A percentile compares a stretch with the other conserved stretches of the same genome.
These are phyloP conservation scores for Hyparrhenia diplandra DNA, from an alignment of 176 grass and related monocot genomes.

Conservation along the genomic window DNA sequence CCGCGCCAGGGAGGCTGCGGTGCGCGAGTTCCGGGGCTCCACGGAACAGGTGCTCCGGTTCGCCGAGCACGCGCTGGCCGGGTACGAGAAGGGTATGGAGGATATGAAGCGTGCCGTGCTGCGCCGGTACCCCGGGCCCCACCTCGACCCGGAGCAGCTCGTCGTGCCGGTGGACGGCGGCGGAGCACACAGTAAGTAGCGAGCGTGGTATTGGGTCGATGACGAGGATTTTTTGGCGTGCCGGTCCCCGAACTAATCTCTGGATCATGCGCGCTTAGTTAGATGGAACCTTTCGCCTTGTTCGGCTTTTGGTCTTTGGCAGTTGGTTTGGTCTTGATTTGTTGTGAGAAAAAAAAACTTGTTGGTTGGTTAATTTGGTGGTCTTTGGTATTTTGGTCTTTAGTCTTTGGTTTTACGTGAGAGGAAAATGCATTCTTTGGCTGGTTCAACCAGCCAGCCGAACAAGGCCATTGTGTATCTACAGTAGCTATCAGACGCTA, in stretches of 20 bases:
- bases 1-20: not conserved
- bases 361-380: no score
- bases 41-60: not conserved
- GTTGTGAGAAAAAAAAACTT: no score
- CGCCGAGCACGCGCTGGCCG: not conserved
- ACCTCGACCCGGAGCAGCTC: constrained; percentile 11
- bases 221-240: not conserved
- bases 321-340: no score
- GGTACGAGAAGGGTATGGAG: not conserved
- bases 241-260: not conserved
- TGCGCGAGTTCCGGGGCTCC: not conserved
- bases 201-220: not conserved
- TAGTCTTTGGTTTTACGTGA: no score
- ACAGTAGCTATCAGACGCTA: no score
- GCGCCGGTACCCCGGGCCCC: not conserved
- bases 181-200: not conserved
- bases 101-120: constrained; percentile 2
- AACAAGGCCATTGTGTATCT: no score
- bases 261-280: no score
- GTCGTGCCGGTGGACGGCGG: not conserved
- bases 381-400: no score
- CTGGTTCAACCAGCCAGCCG: no score
- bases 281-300: no score
- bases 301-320: no score
- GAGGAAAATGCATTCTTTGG: no score